phyloP scores from a whole-genome alignment of 2,329 filamentous ascomycete species.

The Dendryphion nanum region DNA sequence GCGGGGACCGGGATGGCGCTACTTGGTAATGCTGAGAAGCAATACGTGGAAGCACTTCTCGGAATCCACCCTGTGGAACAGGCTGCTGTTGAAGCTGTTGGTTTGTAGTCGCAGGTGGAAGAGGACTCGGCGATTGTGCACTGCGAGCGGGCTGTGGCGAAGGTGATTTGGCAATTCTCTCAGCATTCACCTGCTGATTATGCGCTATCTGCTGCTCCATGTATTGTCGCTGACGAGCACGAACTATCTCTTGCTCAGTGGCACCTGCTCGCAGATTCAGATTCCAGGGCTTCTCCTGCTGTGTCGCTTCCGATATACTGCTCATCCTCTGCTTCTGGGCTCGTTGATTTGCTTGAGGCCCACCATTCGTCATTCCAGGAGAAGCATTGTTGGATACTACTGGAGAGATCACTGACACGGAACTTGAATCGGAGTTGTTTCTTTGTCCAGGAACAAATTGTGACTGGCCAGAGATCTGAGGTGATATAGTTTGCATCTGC shows the following conservation, averaged over 20 bases:
- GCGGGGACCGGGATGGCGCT: too few species aligned
- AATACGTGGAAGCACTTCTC: slow-evolving; percentile 32
- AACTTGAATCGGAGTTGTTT: slow-evolving; percentile 27
- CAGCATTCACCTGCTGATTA: slow-evolving; percentile 31
- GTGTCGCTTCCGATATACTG: slow-evolving; percentile 33
- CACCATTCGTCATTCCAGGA: slow-evolving; percentile 13
- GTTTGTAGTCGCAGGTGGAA: slow-evolving; percentile 1
- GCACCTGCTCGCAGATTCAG: slow-evolving; percentile 33
- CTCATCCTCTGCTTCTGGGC: slow-evolving; percentile 32
- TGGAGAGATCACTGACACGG: slow-evolving; percentile 30
- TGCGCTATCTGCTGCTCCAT: slow-evolving; percentile 33
- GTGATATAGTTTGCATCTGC: slow-evolving; percentile 29
- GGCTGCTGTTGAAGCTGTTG: slow-evolving; percentile 8
- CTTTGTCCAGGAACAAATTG: slow-evolving; percentile 20
- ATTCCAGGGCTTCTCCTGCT: slow-evolving; percentile 31
- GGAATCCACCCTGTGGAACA: slow-evolving; percentile 23
- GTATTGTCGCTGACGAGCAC: slow-evolving; percentile 35
- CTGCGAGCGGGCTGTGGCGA: slow-evolving; percentile 26
- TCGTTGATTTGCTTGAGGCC: slow-evolving; percentile 14
- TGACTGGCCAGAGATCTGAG: slow-evolving; percentile 32
- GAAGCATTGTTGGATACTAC: slow-evolving; percentile 17
- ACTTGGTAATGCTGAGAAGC: slow-evolving; percentile 26
- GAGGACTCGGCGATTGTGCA: slow-evolving; percentile 20
- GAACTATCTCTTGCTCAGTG: slow-evolving; percentile 37
- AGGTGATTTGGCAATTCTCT: slow-evolving; percentile 28